Evolutionary conservation across 2,329 filamentous ascomycete genomes (phyloP).

Genomic region (Penicillium janthinellum): DNA sequence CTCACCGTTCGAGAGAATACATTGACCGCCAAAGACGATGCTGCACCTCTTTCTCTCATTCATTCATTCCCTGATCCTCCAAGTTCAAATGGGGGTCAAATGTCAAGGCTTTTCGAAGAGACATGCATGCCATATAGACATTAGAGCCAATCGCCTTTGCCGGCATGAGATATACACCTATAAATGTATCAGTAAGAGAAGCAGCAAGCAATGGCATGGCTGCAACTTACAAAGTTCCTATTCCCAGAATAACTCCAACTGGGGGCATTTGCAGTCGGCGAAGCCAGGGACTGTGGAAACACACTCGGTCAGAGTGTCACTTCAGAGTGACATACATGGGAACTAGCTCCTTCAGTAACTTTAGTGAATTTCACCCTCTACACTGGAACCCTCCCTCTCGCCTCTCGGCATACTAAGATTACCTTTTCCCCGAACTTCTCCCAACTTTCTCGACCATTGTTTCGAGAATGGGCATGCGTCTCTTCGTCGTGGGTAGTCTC

Average conservation of each 20-base stretch:
- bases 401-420: no score
- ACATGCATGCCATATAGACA: conserved; percentile 42
- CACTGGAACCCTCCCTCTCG: no score
- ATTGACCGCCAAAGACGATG: conserved; percentile 56
- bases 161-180: conserved; percentile 38
- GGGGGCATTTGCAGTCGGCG: no score
- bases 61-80: conserved; percentile 35
- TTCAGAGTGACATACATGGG: no score
- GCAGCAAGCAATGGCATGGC: no score
- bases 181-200: no score
- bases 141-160: conserved; percentile 37
- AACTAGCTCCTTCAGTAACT: no score
- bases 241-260: no score
- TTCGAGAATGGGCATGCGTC: neutral
- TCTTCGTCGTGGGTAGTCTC: neutral
- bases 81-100: conserved; percentile 48
- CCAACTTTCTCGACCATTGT: neutral
- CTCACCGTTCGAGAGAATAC: conserved; percentile 38
- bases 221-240: no score
- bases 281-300: no score
- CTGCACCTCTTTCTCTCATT: conserved; percentile 50
- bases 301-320: no score
- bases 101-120: conserved; percentile 56
- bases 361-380: no score
- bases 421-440: neutral